Evolutionary conservation across 2,329 filamentous ascomycete genomes (phyloP), one percentile per base, ranked within the genome.

Genomic region (Colletotrichum incanum): DNA sequence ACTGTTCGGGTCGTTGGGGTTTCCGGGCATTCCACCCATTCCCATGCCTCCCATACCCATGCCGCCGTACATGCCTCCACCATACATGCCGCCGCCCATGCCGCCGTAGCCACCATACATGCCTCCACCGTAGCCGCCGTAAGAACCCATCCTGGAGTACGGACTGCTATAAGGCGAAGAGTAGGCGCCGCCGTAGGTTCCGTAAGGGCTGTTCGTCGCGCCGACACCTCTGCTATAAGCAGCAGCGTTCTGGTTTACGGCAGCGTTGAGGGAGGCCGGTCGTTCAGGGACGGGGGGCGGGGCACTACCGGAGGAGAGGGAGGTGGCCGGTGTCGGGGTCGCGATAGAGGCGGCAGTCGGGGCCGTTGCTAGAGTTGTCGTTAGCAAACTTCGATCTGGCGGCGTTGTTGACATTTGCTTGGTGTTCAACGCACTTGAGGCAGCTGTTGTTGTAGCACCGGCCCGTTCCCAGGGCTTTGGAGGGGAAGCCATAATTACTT

Each of bases 381-480:
- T 73, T 58, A 71, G 50, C 47, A 52, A 64, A 60, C 28, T 55
- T 74, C 41, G 70, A 69, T 60, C 67, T 58, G 43, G n/a, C 20
- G 45, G 28, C 28, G 43, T 58, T 31, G 62, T 66, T 11, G 47
- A 71, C 54, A 34, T 61, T 62, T 65, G 58, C 16, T 23, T 68
- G 62, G 70, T 58, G 71, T 72, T 62, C 61, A 73, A 84, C 86
- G 78, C 84, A 91, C 89, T 82, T 79, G 86, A 80, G 79, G 79
- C 74, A 59, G 79, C 79, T 75, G 85, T 79, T 76, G 85, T 79
- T 76, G 86, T 86, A 74, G 90, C 89, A 83, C 92, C 93, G 76
- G 92, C 89, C 82, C 93, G 90, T 85, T 99, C 96, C 96, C 96
- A 99, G 58, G 96, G 96, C 85, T 99, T 99, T 67, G 96, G 96